These are phyloP conservation scores for Scutellaria minor DNA, from an alignment of 257 asterid genomes.

Conservation along the genomic window DNA sequence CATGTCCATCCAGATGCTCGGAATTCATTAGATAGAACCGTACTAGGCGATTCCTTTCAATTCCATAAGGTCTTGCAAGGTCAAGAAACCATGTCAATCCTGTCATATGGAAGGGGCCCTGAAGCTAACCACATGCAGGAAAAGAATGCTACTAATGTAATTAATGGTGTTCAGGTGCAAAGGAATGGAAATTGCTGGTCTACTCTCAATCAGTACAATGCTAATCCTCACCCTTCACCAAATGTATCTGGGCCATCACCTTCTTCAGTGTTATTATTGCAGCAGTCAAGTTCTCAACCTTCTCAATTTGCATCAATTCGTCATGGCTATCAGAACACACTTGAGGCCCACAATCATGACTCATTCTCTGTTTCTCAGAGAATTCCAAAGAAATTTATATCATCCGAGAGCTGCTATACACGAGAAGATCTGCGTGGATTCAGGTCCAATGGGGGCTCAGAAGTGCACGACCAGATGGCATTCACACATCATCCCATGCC, in stretches of 20 bases:
- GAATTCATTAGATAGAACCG: conserved; percentile 43
- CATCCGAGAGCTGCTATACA: conserved; percentile 36
- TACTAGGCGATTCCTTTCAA: conserved; percentile 60
- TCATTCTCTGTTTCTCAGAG: conserved; percentile 45
- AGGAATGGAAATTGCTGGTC: conserved; percentile 61
- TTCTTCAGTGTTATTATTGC: conserved; percentile 56
- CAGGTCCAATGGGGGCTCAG: conserved; percentile 38
- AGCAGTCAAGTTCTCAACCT: conserved; percentile 50
- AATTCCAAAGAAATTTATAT: conserved; percentile 35
- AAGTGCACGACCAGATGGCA: conserved; percentile 35
- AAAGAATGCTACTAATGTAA: conserved; percentile 31
- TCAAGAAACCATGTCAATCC: conserved; percentile 76
- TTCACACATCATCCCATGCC: conserved; percentile 38
- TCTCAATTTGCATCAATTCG: conserved; percentile 30
- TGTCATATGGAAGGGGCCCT: conserved; percentile 51
- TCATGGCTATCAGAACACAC: too few species aligned
- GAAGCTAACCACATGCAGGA: conserved; percentile 42
- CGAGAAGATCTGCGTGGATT: conserved; percentile 30
- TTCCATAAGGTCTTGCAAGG: conserved; percentile 98
- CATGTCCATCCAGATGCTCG: conserved; percentile 46
- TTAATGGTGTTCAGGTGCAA: conserved; percentile 48
- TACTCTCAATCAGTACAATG: conserved; percentile 40
- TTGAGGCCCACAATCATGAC: conserved; percentile 38
- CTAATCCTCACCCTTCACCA: conserved; percentile 41
- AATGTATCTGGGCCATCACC: conserved; percentile 52